These are phyloP conservation scores for Yarrowia porcina DNA, from an alignment of 805 yeast genomes.

Conservation along the genomic window DNA sequence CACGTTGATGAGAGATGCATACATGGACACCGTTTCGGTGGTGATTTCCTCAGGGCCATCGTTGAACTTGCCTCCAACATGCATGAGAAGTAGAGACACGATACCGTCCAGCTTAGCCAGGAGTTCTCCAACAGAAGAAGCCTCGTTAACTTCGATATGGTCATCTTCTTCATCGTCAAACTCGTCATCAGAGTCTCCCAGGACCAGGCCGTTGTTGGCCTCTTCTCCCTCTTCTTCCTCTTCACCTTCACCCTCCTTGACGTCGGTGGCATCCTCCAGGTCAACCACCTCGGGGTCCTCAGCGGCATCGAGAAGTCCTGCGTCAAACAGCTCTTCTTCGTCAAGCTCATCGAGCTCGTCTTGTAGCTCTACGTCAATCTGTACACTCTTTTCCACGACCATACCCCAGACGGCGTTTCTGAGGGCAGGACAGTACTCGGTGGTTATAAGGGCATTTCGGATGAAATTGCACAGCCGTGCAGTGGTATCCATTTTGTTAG, in stretches of 20 bases:
- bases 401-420: conserved; percentile 74
- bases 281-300: conserved; percentile 28
- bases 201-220: conserved; percentile 37
- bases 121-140: conserved; percentile 40
- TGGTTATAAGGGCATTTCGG: conserved; percentile 55
- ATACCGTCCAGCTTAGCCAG: conserved; percentile 71
- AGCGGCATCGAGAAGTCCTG: neutral
- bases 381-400: conserved; percentile 73
- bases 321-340: conserved; percentile 46
- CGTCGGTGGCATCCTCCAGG: conserved; percentile 32
- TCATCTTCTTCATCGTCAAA: conserved; percentile 38
- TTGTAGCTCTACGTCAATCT: conserved; percentile 87
- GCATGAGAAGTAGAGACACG: conserved; percentile 53
- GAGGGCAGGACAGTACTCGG: conserved; percentile 72
- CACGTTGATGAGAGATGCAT: conserved; percentile 67
- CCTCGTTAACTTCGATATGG: conserved; percentile 38
- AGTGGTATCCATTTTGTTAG: conserved; percentile 69
- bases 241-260: conserved; percentile 33
- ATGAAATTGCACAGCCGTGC: conserved; percentile 59
- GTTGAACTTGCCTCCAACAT: conserved; percentile 50
- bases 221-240: conserved; percentile 37
- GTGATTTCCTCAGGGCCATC: conserved; percentile 44
- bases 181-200: conserved; percentile 37
- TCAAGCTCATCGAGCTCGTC: conserved; percentile 79
- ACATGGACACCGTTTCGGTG: conserved; percentile 65